Conservation (phyloP, 1,139 yeast genomes). For the Yamadazyma dushanensis region DNA sequence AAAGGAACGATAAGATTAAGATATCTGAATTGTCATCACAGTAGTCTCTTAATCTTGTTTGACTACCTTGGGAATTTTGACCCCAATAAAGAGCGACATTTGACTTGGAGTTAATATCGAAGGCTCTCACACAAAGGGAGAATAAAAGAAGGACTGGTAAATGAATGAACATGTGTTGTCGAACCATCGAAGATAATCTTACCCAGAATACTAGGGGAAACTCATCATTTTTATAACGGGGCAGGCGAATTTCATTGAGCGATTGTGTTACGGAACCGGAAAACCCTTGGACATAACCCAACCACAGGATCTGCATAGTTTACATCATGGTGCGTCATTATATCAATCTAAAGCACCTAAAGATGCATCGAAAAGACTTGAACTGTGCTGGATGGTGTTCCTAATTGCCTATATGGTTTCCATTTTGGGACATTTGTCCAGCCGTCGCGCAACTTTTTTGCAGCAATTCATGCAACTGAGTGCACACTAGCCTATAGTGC, state of each 20-base stretch:
- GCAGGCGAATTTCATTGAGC: slow-evolving; percentile 1
- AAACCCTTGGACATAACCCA: too few species aligned
- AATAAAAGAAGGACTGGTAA: slow-evolving; percentile 5
- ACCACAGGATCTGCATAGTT: too few species aligned
- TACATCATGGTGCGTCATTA: slow-evolving; percentile 3
- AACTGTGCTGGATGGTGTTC: slow-evolving; percentile 7
- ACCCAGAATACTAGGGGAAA: not conserved
- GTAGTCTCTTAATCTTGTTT: slow-evolving; percentile 61
- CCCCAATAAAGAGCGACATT: slow-evolving; percentile 92
- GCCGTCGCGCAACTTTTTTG: slow-evolving; percentile 13
- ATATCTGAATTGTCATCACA: slow-evolving; percentile 76
- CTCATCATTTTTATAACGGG: not conserved
- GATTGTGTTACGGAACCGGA: too few species aligned
- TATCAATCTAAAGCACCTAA: not conserved
- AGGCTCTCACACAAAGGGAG: slow-evolving; percentile 24
- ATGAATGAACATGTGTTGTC: not conserved
- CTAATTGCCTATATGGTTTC: not conserved
- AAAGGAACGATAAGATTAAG: slow-evolving; percentile 68
- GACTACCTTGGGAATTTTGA: slow-evolving; percentile 66
- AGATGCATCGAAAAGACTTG: slow-evolving; percentile 1
- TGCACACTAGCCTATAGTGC: too few species aligned
- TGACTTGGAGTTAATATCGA: slow-evolving; percentile 45
- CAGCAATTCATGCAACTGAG: slow-evolving; percentile 12
- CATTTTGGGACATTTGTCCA: slow-evolving; percentile 8
- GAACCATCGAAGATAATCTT: not conserved